Base-by-base conservation (phyloP, 1,284 basidiomycete genomes). In the Macrocybe sp. region DNA sequence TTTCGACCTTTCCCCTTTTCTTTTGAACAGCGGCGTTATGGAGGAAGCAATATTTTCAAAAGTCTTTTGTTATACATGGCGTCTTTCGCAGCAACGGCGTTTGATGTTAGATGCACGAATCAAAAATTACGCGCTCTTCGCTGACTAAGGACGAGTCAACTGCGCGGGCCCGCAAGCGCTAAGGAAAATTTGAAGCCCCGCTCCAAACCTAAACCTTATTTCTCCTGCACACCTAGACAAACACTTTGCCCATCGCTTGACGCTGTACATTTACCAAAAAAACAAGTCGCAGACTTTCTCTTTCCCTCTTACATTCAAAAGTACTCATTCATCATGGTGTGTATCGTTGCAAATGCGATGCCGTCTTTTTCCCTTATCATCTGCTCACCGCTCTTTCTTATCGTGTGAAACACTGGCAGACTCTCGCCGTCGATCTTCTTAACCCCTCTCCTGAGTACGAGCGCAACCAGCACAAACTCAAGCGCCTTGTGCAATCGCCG, bases 361-460 rank as follows among this genome's bases (percentile, higher is more conserved):
- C 32, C n/a, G 10, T 12, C 44, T 11, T 22, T 22, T 35, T 8
- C 22, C 22, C 4, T 22, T 22, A 22, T 22, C 22, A 22, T 22
- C 22, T 22, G 22, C 22, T 22, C 22, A 22, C 48, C 55, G 14
- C 58, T 16, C 11, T 29, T 16, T 7, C 30, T 45, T 29, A 32
- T 45, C 47, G 37, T 45, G 11, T 46, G 34, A 33, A 36, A 11
- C 36, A 14, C 22, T 22, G 12, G 33, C 51, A 98, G 96, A 85
- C 92, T 85, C 93, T 99, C 78, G 93, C 94, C 69, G 73, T 98
- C 70, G 97, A 99, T 75, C 89, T 99, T 69, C 87, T 99, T 69
- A 92, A 99, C 87, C 96, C 94, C 61, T 89, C 92, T 55, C 72
- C 82, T 63, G 91, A 94, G 69, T 74, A 85, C 61, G 89, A 95